These are phyloP conservation scores for Heliamphora pulchella DNA, from an alignment of 179 eudicot genomes.

Conservation along the genomic window DNA sequence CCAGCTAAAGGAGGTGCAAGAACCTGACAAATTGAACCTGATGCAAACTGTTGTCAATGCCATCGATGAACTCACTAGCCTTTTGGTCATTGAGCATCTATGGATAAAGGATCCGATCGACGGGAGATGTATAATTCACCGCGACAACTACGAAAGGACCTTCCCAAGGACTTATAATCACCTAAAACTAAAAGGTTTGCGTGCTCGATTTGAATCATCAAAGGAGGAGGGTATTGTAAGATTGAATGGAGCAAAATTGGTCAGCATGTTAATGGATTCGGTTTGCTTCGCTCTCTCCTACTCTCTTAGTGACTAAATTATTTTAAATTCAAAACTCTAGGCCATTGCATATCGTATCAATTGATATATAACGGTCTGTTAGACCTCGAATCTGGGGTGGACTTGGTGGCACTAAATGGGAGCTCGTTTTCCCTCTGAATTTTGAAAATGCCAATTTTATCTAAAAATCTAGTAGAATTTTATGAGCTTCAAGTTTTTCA, in stretches of 20 bases:
- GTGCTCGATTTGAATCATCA: conserved; percentile 34
- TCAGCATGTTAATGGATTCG: conserved; percentile 32
- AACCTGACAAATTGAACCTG: conserved; percentile 17
- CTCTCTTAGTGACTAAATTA: too few species aligned
- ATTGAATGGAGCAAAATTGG: conserved; percentile 27
- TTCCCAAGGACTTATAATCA: conserved; percentile 14
- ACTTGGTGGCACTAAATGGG: too few species aligned
- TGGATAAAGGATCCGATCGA: conserved; percentile 31
- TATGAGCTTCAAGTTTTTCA: too few species aligned
- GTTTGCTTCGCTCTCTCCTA: conserved; percentile 18
- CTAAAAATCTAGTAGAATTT: too few species aligned
- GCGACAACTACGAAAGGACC: conserved; percentile 23
- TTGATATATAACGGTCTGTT: too few species aligned
- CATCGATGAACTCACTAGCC: conserved; percentile 34
- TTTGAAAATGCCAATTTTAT: too few species aligned
- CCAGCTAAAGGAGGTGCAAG: neutral
- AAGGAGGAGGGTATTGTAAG: conserved; percentile 32
- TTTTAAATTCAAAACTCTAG: too few species aligned
- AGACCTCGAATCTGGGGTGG: too few species aligned
- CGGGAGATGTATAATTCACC: conserved; percentile 29
- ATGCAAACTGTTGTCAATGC: conserved; percentile 28
- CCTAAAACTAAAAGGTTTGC: neutral
- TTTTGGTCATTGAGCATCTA: conserved; percentile 28
- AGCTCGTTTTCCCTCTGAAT: too few species aligned
- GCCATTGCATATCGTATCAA: too few species aligned